A percentile compares a stretch with the other conserved stretches of the same genome.
Evolutionary conservation across 2,329 filamentous ascomycete species (phyloP).

Genomic region (Periconia digitata): DNA sequence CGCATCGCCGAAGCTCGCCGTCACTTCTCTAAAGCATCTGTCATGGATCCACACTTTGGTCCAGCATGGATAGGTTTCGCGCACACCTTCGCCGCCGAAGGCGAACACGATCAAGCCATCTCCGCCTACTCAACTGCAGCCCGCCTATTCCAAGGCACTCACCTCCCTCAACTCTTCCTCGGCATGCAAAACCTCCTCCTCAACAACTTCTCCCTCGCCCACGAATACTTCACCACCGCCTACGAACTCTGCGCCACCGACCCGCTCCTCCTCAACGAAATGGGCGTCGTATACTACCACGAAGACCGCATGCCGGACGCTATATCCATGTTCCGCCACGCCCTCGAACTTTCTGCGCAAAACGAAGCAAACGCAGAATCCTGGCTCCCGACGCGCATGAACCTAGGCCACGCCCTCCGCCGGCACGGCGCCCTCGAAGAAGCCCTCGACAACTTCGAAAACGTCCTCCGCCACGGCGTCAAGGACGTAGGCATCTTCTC

Average conservation of each 20-base stretch:
- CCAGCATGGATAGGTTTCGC: constrained; percentile 99
- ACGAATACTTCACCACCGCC: constrained; percentile 91
- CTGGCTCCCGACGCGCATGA: constrained; percentile 82
- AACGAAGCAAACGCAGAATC: constrained; percentile 81
- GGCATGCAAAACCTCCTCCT: constrained; percentile 98
- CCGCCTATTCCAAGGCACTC: constrained; percentile 92
- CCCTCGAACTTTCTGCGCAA: constrained; percentile 75
- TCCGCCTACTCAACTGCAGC: constrained; percentile 96
- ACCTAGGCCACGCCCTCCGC: constrained; percentile 85
- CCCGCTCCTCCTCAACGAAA: constrained; percentile 89
- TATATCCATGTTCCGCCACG: constrained; percentile 73
- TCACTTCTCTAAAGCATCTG: constrained; percentile 95
- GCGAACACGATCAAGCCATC: constrained; percentile 97
- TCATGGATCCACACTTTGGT: constrained; percentile 97
- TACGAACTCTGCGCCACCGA: constrained; percentile 82
- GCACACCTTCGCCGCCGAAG: constrained; percentile 95
- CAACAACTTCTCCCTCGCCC: constrained; percentile 90
- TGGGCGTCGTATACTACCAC: constrained; percentile 95
- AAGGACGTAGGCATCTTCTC: constrained; percentile 78
- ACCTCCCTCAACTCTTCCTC: constrained; percentile 91
- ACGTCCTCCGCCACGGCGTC: constrained; percentile 79
- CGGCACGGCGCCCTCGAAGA: constrained; percentile 68
- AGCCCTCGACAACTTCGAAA: constrained; percentile 79
- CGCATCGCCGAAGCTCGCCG: constrained; percentile 91
- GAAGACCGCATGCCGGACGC: constrained; percentile 78